Evolutionary conservation across 345 rosid genomes (phyloP), one percentile per base, ranked within the genome.

Genomic region (Rubroshorea leprosula): DNA sequence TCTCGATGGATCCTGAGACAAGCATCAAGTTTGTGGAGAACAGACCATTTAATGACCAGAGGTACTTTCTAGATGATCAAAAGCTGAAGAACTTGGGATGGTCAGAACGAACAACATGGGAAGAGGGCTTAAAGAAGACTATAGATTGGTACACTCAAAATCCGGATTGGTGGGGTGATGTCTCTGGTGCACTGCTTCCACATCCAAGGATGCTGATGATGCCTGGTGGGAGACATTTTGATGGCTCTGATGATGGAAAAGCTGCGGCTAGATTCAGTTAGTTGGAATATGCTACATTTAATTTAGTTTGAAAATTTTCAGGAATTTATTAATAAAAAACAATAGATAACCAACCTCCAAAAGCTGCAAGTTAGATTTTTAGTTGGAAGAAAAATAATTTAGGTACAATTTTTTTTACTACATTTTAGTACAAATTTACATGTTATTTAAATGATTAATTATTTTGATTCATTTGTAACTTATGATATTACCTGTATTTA

Each of bases 111-210:
- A 89, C 91, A 26, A 65, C 58, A 23, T 89, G 97, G 97, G 86
- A 83, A 69, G 95, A 86, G 66, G 96, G 96, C 4, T 65, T 89
- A 74, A 82, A 22, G 74, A 86, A 79, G 75, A 86, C 95, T 2
- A 75, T 83, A 55, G 82, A 84, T 8, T 89, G 97, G 97, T 89
- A 89, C 69, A 78, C 80, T 56, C 70, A 74, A 47, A 80, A 88
- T 75, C 93, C 93, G 55, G 84, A 85, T 49, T 88, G 96, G 96
- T 88, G 96, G 96, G 96, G 95, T 41, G 95, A 89, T 69, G 97
- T 89, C 24, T 68, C 89, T 20, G 96, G 94, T 21, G 96, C 96
- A 19, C 66, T 89, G 57, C 89, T 83, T 67, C 96, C 91, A 58
- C 96, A 86, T 69, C 96, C 95, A 38, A 79, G 79, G 70, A 89